phyloP scores from a whole-genome alignment of 768 basidiomycete genomes.

The Boletus pseudopeckii region DNA sequence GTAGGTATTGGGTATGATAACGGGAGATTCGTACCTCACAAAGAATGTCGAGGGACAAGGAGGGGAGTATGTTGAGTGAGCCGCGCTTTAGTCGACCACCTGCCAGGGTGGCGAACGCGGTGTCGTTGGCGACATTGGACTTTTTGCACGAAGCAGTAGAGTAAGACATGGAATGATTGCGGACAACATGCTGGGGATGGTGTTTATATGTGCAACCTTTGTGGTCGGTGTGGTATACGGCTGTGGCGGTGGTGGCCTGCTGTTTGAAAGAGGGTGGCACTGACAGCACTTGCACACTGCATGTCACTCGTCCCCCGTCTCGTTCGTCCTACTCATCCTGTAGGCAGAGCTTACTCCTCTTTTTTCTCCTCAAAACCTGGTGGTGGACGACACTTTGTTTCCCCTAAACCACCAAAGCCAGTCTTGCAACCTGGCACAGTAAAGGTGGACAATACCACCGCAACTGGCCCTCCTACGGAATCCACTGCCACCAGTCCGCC shows the following conservation, averaged over 20 bases:
- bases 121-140: background rate
- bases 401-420: slow-evolving; percentile 60
- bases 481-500: slow-evolving; percentile 18
- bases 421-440: slow-evolving; percentile 35
- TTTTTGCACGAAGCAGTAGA: background rate
- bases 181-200: background rate
- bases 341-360: slow-evolving; percentile 66
- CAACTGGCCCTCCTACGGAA: slow-evolving; percentile 31
- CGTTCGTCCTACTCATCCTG: slow-evolving; percentile 43
- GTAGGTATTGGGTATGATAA: background rate
- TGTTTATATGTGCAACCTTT: background rate
- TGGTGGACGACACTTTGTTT: slow-evolving; percentile 70
- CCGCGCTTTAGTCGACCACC: slow-evolving; percentile 13
- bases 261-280: background rate
- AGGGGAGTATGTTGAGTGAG: slow-evolving; percentile 32
- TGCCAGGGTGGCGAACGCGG: background rate
- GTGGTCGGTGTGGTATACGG: background rate
- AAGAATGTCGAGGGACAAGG: slow-evolving; percentile 30
- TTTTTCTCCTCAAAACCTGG: slow-evolving; percentile 79
- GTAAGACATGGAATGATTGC: slow-evolving; percentile 4
- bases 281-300: slow-evolving; percentile 1
- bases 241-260: background rate
- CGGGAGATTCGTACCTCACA: slow-evolving; percentile 17
- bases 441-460: slow-evolving; percentile 43
- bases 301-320: slow-evolving; percentile 56